Evolutionary conservation across 495 filamentous ascomycete genomes (phyloP).

Genomic region (Penicillium simplicissimum): DNA sequence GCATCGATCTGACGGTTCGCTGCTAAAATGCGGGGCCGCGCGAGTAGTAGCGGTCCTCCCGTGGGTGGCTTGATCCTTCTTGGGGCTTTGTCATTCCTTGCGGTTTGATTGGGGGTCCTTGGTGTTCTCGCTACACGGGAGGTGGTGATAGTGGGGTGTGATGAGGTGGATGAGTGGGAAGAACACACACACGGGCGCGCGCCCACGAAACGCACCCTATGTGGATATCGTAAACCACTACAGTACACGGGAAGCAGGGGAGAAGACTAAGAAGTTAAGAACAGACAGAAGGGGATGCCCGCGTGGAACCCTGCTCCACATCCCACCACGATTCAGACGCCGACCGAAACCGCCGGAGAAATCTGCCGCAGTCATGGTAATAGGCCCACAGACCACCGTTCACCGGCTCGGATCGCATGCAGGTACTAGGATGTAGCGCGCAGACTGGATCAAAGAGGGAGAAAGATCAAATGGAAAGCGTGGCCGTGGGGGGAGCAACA

Average conservation of each 20-base stretch:
- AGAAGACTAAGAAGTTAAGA: not conserved
- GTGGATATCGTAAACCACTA: constrained; percentile 1
- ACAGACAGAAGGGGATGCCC: constrained; percentile 14
- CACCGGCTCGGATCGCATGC: constrained; percentile 39
- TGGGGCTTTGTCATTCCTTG: not conserved
- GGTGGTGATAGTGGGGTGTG: not conserved
- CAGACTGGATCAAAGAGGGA: constrained; percentile 13
- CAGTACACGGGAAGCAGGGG: constrained; percentile 1
- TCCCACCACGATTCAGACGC: constrained; percentile 3
- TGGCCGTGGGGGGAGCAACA: constrained; percentile 16
- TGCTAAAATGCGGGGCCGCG: constrained; percentile 22
- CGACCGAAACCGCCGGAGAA: constrained; percentile 19
- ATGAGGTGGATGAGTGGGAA: constrained; percentile 2
- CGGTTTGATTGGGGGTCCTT: not conserved
- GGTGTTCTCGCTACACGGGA: not conserved
- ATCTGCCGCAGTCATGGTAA: constrained; percentile 21
- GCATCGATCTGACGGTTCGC: constrained; percentile 23
- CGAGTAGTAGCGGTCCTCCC: constrained; percentile 3
- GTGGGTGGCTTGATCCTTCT: constrained; percentile 2
- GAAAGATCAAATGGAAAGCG: constrained; percentile 3
- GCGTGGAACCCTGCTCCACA: constrained; percentile 24
- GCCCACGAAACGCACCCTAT: not conserved
- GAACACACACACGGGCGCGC: not conserved
- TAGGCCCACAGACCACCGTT: constrained; percentile 34
- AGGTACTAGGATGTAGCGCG: constrained; percentile 36